Percentiles rank a stretch among this genome's conserved stretches.
Conservation (phyloP, 2,329 filamentous ascomycete genomes). For the Biscogniauxia mediterranea region DNA sequence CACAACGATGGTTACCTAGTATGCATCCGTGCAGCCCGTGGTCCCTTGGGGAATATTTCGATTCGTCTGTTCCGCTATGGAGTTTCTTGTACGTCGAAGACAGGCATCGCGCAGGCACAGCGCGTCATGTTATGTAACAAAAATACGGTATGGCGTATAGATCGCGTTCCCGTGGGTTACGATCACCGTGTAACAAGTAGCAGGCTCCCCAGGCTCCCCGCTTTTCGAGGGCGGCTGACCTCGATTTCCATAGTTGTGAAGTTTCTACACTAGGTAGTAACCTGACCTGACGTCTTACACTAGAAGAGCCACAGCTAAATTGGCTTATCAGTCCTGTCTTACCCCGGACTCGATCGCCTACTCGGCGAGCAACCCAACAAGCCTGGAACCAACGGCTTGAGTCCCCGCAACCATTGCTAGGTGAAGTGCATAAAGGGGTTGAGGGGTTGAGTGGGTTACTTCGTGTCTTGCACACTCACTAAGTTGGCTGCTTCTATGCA, state of each 20-base stretch:
- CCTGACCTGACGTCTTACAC: neutral
- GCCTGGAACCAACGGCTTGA: no score
- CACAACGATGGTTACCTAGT: neutral
- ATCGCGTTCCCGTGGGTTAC: neutral
- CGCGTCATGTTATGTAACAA: neutral
- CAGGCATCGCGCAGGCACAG: neutral
- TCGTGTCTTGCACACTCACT: neutral
- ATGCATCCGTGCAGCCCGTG: neutral
- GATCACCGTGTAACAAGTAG: neutral
- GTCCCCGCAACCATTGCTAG: no score
- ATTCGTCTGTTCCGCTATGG: conserved; percentile 16
- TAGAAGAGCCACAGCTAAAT: neutral
- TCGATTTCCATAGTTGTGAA: neutral
- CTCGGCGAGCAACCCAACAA: neutral
- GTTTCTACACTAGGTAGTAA: no score
- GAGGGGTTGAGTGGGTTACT: neutral
- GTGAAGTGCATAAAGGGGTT: neutral
- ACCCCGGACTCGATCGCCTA: neutral
- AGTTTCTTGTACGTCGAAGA: conserved; percentile 8
- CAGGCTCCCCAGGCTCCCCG: neutral
- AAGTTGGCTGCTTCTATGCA: neutral
- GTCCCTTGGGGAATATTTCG: conserved; percentile 1
- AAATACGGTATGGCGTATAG: neutral
- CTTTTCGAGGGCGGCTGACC: neutral
- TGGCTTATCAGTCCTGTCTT: neutral